These are phyloP conservation scores for Lentinula detonsa DNA, from an alignment of 768 basidiomycete species.

Conservation along the genomic window DNA sequence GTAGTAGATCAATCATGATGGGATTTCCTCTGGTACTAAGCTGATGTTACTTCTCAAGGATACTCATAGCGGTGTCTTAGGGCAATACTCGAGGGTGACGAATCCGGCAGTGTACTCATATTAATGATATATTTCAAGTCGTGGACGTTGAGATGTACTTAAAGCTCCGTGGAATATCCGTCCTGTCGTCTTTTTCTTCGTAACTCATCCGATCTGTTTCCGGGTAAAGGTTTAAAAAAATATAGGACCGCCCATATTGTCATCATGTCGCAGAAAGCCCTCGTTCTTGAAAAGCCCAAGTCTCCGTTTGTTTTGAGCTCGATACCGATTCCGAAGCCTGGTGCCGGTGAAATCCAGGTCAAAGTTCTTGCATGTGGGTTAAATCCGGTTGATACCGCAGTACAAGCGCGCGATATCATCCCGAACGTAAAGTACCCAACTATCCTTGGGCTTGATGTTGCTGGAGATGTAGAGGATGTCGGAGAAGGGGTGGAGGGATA, in stretches of 20 bases:
- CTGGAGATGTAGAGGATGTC: conserved; percentile 45
- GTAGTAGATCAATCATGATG: too few species aligned
- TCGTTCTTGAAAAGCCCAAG: background rate
- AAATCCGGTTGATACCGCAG: conserved; percentile 8
- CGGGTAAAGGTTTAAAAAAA: background rate
- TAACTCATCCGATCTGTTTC: background rate
- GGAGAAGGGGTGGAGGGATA: conserved; percentile 46
- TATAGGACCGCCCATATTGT: too few species aligned
- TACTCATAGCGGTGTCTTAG: too few species aligned
- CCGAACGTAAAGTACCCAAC: conserved; percentile 37
- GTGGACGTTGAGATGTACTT: too few species aligned
- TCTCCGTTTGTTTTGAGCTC: background rate
- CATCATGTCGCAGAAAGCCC: conserved; percentile 6
- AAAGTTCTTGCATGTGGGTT: background rate
- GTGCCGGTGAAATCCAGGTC: background rate
- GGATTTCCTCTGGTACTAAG: too few species aligned
- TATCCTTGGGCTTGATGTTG: conserved; percentile 41
- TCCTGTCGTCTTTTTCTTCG: background rate
- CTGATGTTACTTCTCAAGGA: too few species aligned
- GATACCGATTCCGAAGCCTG: conserved; percentile 1
- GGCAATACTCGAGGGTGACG: too few species aligned
- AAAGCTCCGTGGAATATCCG: background rate
- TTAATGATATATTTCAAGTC: too few species aligned
- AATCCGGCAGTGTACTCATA: too few species aligned
- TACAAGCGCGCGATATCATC: conserved; percentile 29